phyloP scores from a whole-genome alignment of 805 yeast species.

The Wickerhamomyces mucosus region DNA sequence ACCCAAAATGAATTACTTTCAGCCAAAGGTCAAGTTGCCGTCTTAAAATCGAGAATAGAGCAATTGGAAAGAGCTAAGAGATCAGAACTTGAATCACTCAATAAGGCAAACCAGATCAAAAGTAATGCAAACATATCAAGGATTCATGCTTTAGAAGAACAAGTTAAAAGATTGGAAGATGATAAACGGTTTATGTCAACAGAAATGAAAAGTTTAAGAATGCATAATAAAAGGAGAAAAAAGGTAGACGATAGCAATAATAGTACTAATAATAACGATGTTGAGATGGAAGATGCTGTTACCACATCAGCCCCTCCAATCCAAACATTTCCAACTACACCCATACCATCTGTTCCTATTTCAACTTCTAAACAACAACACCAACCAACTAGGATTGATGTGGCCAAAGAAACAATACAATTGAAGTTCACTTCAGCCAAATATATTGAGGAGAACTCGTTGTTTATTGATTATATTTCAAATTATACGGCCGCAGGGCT shows the following conservation, averaged over 20 bases:
- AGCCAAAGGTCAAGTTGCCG: conserved; percentile 75
- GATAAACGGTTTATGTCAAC: conserved; percentile 46
- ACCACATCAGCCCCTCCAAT: conserved; percentile 5
- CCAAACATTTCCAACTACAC: conserved; percentile 3
- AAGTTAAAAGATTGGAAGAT: conserved; percentile 36
- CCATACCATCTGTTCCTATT: not conserved
- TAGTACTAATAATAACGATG: conserved; percentile 2
- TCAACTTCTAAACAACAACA: not conserved
- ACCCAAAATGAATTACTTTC: conserved; percentile 27
- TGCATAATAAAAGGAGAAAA: conserved; percentile 13
- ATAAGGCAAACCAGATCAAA: conserved; percentile 13
- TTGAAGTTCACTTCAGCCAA: conserved; percentile 7
- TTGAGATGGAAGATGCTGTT: conserved; percentile 3
- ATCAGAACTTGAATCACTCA: conserved; percentile 32
- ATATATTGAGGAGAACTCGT: conserved; percentile 24
- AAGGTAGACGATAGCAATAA: conserved; percentile 4
- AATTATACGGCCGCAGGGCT: conserved; percentile 29
- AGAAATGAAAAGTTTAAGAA: conserved; percentile 30
- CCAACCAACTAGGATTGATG: not conserved
- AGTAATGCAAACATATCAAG: conserved; percentile 24
- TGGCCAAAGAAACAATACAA: too few relatives aligned
- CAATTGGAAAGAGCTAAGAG: conserved; percentile 39
- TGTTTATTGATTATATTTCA: conserved; percentile 27
- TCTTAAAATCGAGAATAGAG: conserved; percentile 48
- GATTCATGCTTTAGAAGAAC: conserved; percentile 29